Evolutionary conservation across 306 rosid genomes (phyloP), one percentile per base, ranked within the genome.

Genomic region (Prunus dulcis): DNA sequence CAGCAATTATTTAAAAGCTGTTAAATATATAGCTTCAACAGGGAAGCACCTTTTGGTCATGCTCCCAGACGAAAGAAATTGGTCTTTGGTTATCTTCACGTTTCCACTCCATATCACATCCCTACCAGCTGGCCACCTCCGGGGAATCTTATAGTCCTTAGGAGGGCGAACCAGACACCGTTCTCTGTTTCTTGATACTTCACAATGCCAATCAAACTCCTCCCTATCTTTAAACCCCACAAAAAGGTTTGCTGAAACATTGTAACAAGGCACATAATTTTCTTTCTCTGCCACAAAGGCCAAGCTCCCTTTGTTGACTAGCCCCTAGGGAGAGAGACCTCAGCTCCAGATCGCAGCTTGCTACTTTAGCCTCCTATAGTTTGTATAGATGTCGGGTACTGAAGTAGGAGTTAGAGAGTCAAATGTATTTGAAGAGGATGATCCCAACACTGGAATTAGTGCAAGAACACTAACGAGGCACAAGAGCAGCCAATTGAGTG

Each of bases 81-180:
- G 99, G 67, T 89, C 99, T 82, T 89, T 93, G 82, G 93, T 93
- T 71, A 96, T 84, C 93, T 93, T 96, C 82, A 96, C 97, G 71
- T 96, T 96, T 55, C 88, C 98, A 64, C 96, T 96, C 98, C 98
- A 96, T 87, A 93, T 93, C 72, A 96, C 88, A 74, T 93, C 99
- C 81, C 96, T 87, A 32, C 98, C 99, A 80, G 81, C 80, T 2
- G 98, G 98, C 99, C 97, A 96, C 65, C 86, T 90, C 65, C 93
- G 55, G 51, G 99, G 98, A 76, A 83, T 89, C 86, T 91, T 96
- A 84, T 93, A 96, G n/a, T 96, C 99, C 83, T 96, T 96, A 6
- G 99, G 98, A 82, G 99, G 91, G 47, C 99, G 97, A 84, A 93
- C 83, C 75, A 93, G 80, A 84, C 99, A 96, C 78, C 60, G 87